phyloP scores from a whole-genome alignment of 176 grass and related monocot genomes.

The Cocos nucifera region DNA sequence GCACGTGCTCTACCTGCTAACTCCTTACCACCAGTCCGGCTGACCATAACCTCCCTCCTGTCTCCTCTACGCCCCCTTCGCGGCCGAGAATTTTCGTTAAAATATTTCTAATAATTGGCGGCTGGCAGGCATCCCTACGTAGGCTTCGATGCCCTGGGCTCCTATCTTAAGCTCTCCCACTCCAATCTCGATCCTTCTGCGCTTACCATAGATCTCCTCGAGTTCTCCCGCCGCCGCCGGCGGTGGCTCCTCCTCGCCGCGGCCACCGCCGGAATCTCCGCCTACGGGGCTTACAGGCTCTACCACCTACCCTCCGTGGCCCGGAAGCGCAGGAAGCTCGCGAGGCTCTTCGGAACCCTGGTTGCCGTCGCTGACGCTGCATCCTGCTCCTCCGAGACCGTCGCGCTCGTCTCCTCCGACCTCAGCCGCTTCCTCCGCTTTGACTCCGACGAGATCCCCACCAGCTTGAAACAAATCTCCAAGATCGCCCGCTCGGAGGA shows the following conservation, averaged over 20 bases:
- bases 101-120: no score
- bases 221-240: conserved; percentile 40
- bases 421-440: conserved; percentile 62
- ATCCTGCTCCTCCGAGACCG: conserved; percentile 40
- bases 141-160: no score
- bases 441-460: conserved; percentile 60
- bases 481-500: conserved; percentile 67
- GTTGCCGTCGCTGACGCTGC: conserved; percentile 47
- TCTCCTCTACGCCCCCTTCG: no score
- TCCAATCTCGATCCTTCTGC: no score
- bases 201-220: no score
- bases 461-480: conserved; percentile 60
- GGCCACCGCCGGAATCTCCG: conserved; percentile 16
- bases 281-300: conserved; percentile 62
- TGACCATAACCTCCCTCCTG: no score
- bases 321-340: conserved; percentile 39
- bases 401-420: conserved; percentile 57
- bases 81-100: no score
- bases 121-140: no score
- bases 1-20: no score
- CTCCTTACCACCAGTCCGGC: no score
- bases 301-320: conserved; percentile 73
- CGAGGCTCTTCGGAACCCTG: conserved; percentile 36
- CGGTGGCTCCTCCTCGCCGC: conserved; percentile 40
- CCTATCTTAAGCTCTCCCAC: no score